These are phyloP conservation scores for Tuber calosporum DNA, from an alignment of 495 filamentous ascomycete genomes.

Conservation along the genomic window DNA sequence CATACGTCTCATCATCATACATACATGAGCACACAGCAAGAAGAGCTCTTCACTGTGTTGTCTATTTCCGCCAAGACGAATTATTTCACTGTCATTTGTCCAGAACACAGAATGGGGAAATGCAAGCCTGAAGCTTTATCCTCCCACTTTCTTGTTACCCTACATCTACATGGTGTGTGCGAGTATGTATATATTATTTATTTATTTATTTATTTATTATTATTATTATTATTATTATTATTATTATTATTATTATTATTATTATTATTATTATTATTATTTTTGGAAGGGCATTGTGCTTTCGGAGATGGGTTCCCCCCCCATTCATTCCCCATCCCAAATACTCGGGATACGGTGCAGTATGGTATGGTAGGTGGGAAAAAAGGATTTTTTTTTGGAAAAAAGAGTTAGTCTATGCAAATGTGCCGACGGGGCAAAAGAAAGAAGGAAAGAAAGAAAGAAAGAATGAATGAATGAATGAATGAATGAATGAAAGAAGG, in stretches of 20 bases:
- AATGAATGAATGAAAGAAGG: too few relatives aligned
- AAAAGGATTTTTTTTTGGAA: neutral
- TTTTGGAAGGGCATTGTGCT: neutral
- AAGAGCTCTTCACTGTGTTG: neutral
- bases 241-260: neutral
- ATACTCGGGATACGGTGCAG: neutral
- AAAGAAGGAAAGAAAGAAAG: too few relatives aligned
- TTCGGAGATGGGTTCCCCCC: neutral
- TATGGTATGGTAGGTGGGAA: neutral
- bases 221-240: neutral
- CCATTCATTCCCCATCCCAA: conserved; percentile 3
- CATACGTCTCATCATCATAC: too few relatives aligned
- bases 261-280: neutral
- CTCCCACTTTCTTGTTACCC: neutral
- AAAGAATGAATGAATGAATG: too few relatives aligned
- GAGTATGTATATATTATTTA: neutral
- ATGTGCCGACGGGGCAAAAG: neutral
- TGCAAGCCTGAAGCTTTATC: neutral
- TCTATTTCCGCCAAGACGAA: conserved; percentile 1
- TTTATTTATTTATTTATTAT: neutral
- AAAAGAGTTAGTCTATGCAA: neutral
- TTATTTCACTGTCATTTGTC: neutral
- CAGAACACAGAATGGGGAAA: neutral
- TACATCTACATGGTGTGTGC: neutral
- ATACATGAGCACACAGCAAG: neutral